phyloP scores from a whole-genome alignment of 1,139 yeast genomes.

The Diutina ranongensis region DNA sequence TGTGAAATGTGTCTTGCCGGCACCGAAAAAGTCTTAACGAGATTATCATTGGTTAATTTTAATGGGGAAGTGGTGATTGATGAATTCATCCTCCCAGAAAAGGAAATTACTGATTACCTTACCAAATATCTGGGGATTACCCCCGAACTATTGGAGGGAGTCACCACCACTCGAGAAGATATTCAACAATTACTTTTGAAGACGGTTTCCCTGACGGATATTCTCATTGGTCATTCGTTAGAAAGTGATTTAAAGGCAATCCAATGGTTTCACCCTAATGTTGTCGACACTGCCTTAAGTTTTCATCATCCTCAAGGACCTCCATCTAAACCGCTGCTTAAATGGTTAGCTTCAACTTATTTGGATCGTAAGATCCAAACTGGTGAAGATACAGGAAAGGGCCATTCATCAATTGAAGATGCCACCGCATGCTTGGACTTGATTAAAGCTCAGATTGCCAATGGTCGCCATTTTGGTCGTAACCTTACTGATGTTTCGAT shows the following conservation, averaged over 20 bases:
- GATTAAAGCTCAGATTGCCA: conserved; percentile 52
- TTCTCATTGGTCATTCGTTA: conserved; percentile 62
- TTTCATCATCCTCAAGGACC: conserved; percentile 72
- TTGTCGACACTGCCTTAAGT: conserved; percentile 57
- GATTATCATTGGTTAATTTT: conserved; percentile 66
- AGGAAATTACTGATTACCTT: conserved; percentile 63
- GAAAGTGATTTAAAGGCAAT: conserved; percentile 57
- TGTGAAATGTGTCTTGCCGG: conserved; percentile 83
- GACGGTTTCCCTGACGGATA: conserved; percentile 38
- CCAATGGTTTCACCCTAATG: conserved; percentile 46
- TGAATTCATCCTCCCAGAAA: conserved; percentile 65
- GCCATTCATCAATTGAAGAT: conserved; percentile 86
- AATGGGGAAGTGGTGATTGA: conserved; percentile 53
- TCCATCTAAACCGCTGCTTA: conserved; percentile 68
- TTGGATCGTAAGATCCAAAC: conserved; percentile 51
- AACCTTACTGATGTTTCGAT: conserved; percentile 26
- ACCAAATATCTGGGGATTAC: conserved; percentile 86
- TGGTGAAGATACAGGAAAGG: conserved; percentile 37
- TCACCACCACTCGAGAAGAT: conserved; percentile 54
- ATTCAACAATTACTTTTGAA: conserved; percentile 46
- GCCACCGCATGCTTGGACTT: conserved; percentile 72
- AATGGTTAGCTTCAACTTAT: conserved; percentile 48
- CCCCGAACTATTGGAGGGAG: conserved; percentile 46
- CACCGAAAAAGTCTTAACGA: conserved; percentile 54
- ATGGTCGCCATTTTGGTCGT: conserved; percentile 58